Percentiles rank a stretch among this genome's conserved stretches.
These are phyloP conservation scores for Ophiostoma triangulosporum DNA, from an alignment of 2,329 filamentous ascomycete genomes.

Conservation along the genomic window DNA sequence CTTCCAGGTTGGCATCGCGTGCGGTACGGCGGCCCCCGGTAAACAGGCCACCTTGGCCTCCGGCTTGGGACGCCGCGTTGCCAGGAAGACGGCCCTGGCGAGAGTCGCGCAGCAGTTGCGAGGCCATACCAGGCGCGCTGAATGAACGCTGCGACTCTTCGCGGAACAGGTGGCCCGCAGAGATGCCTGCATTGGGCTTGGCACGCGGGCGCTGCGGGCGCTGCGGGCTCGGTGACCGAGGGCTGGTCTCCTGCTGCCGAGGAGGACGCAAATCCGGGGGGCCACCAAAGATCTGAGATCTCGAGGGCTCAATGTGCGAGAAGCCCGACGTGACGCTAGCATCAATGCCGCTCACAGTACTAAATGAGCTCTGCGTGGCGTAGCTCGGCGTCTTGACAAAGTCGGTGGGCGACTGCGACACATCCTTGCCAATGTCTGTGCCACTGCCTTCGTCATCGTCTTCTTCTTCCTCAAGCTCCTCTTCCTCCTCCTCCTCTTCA, in stretches of 20 bases:
- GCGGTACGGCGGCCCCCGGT: slow-evolving; percentile 23
- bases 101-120: slow-evolving; percentile 32
- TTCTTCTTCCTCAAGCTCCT: slow-evolving; percentile 35
- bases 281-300: slow-evolving; percentile 41
- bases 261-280: slow-evolving; percentile 42
- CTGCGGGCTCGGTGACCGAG: slow-evolving; percentile 60
- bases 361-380: slow-evolving; percentile 46
- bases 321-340: slow-evolving; percentile 34
- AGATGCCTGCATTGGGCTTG: slow-evolving; percentile 4
- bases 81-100: slow-evolving; percentile 17
- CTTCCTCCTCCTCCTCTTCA: slow-evolving; percentile 32
- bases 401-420: slow-evolving; percentile 35
- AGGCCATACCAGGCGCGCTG: slow-evolving; percentile 46
- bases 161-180: slow-evolving; percentile 32
- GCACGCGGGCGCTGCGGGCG: slow-evolving; percentile 28
- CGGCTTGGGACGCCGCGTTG: slow-evolving; percentile 17
- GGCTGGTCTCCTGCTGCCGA: slow-evolving; percentile 37
- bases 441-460: slow-evolving; percentile 46
- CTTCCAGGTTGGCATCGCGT: slow-evolving; percentile 35
- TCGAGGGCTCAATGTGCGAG: slow-evolving; percentile 30
- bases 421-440: slow-evolving; percentile 49
- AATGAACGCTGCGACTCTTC: slow-evolving; percentile 40
- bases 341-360: slow-evolving; percentile 25
- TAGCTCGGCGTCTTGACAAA: slow-evolving; percentile 34
- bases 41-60: slow-evolving; percentile 3